Base-by-base conservation (phyloP, 208 protist species). In the Acanthamoeba divionensis region DNA sequence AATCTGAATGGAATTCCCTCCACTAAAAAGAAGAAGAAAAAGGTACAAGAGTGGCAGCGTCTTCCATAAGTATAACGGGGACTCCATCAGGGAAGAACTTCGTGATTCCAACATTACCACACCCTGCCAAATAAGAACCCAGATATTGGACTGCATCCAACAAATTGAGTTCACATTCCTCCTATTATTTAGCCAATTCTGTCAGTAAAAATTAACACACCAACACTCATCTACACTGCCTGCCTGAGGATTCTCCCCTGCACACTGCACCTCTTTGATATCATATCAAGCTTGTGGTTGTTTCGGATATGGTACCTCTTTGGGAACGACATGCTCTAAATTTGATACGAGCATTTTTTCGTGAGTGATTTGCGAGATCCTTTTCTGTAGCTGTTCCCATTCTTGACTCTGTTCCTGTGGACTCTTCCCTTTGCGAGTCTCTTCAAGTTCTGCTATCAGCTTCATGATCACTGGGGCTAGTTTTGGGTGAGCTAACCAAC, bases 391-490 rank as follows among this genome's bases (percentile, higher is more conserved):
- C 33, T 48, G 6, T 54, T 77, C 31, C 66, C 4, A n/a, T 77
- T 45, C 24, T 33, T n/a, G 38, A 77, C 52, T 45, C 29, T 41
- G 29, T 18, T 24, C 21, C 33, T 21, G 41, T 77, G 24, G 66
- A 45, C 66, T 10, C 29, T 12, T 45, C 66, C n/a, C 31, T 77
- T 36, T 12, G n/a, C 33, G 66, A 45, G 66, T 4, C 10, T 12
- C 48, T 38, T 83, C 73, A n/a, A 83, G 36, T 5, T 83, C 73
- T 31, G 73, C 50, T n/a, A 83, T 62, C n/a, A 83, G 73, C 50
- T 83, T 62, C 48, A 36, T n/a, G 73, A 83, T 83, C 12, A 83
- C 73, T 2, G 73, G 73, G 15, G 50, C 73, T 31, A 83, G 31
- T 52, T 83, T 54, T 26, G 73, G 73, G 31, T 48, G 33, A 0